Evolutionary conservation across 805 yeast genomes (phyloP).

Genomic region (Nakazawaea siamensis): DNA sequence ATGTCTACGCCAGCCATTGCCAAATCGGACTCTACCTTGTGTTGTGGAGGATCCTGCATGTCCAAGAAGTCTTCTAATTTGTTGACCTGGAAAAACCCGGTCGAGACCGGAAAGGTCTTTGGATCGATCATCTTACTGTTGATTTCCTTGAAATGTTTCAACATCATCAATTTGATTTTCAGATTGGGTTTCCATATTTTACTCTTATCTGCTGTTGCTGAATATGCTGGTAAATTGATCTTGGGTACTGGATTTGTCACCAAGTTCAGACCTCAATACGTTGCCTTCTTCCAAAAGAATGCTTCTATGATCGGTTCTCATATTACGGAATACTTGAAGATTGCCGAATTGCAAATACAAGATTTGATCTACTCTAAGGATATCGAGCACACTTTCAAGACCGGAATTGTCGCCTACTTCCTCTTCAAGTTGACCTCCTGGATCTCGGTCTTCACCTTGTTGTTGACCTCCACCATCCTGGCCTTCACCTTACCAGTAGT

Average conservation of each 20-base stretch:
- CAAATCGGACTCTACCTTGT: too few relatives aligned
- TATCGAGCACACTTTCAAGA: conserved; percentile 63
- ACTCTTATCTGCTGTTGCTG: conserved; percentile 58
- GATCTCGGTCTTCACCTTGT: conserved; percentile 64
- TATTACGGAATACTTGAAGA: conserved; percentile 31
- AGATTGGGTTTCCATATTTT: conserved; percentile 53
- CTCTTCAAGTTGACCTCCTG: conserved; percentile 66
- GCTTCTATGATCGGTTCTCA: conserved; percentile 25
- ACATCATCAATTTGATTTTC: conserved; percentile 53
- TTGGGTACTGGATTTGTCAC: conserved; percentile 79
- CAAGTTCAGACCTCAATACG: conserved; percentile 57
- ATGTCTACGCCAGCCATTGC: too few relatives aligned
- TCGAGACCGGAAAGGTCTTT: conserved; percentile 67
- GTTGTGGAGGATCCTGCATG: conserved; percentile 24
- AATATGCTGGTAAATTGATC: conserved; percentile 63
- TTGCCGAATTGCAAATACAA: conserved; percentile 44
- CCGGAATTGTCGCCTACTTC: conserved; percentile 58
- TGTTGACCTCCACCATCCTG: conserved; percentile 45
- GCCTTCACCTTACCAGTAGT: conserved; percentile 71
- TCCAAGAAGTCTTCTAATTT: conserved; percentile 24
- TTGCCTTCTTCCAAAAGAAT: conserved; percentile 21
- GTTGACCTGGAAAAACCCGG: conserved; percentile 72
- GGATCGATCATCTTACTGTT: conserved; percentile 52
- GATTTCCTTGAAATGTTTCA: conserved; percentile 52
- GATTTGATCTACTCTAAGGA: conserved; percentile 59